These are phyloP conservation scores for Candida sanyiensis DNA, from an alignment of 805 yeast genomes.

Conservation along the genomic window DNA sequence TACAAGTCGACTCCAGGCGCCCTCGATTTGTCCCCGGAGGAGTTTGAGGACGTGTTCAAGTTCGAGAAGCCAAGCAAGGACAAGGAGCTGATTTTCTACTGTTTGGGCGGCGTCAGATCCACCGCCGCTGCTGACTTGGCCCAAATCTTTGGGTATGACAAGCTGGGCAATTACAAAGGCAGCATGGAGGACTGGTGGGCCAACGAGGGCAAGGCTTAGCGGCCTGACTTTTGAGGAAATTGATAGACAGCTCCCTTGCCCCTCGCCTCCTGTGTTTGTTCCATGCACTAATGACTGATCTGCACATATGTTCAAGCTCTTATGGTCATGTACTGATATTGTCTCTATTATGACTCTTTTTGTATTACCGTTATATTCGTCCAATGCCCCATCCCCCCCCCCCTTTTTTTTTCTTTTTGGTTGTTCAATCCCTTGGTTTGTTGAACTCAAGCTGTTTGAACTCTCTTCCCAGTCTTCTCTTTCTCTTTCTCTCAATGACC, in stretches of 20 bases:
- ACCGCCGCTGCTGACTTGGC: constrained; percentile 90
- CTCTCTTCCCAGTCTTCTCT: constrained; percentile 78
- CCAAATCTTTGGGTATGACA: constrained; percentile 76
- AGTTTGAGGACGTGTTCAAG: constrained; percentile 75
- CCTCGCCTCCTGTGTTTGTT: neutral
- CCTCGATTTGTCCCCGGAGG: constrained; percentile 68
- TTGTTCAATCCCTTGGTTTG: constrained; percentile 19
- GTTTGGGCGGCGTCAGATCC: constrained; percentile 89
- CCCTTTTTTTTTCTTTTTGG: neutral
- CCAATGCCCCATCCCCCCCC: neutral
- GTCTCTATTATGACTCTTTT: no score
- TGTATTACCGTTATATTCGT: neutral
- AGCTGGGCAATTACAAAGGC: constrained; percentile 82
- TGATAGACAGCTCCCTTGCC: neutral
- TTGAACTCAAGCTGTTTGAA: constrained; percentile 47
- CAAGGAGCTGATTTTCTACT: constrained; percentile 79
- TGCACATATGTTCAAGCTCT: no score
- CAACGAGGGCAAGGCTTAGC: constrained; percentile 32
- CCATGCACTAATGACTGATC: no score
- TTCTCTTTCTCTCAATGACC: constrained; percentile 82
- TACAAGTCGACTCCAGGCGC: constrained; percentile 92
- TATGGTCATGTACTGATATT: no score
- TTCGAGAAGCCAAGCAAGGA: constrained; percentile 69
- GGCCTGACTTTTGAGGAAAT: constrained; percentile 2
- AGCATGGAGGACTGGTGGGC: constrained; percentile 80